Percentiles rank a stretch among this genome's conserved stretches.
These are phyloP conservation scores for Mycena rosella DNA, from an alignment of 768 basidiomycete species.

Conservation along the genomic window DNA sequence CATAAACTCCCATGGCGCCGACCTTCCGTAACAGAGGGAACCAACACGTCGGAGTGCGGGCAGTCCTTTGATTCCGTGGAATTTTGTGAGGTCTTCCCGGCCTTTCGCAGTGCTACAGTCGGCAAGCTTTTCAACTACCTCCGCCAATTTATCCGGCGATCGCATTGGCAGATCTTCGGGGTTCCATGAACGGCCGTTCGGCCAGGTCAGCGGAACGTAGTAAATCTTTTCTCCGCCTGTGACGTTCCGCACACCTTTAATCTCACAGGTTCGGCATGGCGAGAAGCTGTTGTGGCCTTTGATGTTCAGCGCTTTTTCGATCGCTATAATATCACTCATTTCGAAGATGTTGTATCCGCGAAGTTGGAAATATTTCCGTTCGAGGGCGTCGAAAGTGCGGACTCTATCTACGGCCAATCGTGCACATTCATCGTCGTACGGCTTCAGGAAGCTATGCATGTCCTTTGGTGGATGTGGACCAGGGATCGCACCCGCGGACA, in stretches of 20 bases:
- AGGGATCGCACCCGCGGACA: slow-evolving; percentile 52
- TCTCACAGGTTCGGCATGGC: neutral
- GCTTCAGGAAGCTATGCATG: neutral
- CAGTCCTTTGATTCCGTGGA: slow-evolving; percentile 46
- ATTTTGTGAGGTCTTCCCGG: slow-evolving; percentile 36
- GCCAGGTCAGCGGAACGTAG: slow-evolving; percentile 37
- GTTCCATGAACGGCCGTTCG: slow-evolving; percentile 31
- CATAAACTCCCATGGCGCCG: slow-evolving; percentile 59
- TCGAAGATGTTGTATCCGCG: slow-evolving; percentile 45
- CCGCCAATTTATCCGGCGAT: slow-evolving; percentile 25
- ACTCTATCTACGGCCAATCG: slow-evolving; percentile 7
- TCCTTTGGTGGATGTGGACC: slow-evolving; percentile 45
- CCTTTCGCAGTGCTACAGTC: neutral
- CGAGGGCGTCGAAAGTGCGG: slow-evolving; percentile 35
- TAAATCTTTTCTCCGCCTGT: neutral
- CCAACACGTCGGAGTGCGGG: slow-evolving; percentile 42
- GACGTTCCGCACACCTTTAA: slow-evolving; percentile 1
- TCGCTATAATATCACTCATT: slow-evolving; percentile 48
- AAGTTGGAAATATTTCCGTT: slow-evolving; percentile 42
- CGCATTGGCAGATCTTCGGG: slow-evolving; percentile 46
- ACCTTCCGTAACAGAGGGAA: slow-evolving; percentile 45
- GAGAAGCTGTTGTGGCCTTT: slow-evolving; percentile 51
- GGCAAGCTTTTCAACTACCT: slow-evolving; percentile 23
- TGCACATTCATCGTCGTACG: slow-evolving; percentile 1
- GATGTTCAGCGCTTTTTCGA: slow-evolving; percentile 47